Conservation (phyloP, 2,329 filamentous ascomycete genomes). For the Hypocrella siamensis region DNA sequence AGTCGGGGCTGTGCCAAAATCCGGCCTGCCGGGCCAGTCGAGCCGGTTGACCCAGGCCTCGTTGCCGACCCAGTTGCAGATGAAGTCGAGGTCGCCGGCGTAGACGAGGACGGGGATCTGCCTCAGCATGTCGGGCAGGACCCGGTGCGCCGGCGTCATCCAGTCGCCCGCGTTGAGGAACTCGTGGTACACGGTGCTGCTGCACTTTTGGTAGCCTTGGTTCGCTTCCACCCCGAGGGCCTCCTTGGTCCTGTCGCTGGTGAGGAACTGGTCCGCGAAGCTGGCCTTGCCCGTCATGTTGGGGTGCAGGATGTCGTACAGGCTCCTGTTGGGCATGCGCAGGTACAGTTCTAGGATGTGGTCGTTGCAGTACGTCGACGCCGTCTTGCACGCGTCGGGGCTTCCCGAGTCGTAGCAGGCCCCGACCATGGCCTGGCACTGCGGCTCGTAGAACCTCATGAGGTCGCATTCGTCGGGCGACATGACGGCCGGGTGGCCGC, state of each 20-base stretch:
- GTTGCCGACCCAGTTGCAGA: slow-evolving; percentile 98
- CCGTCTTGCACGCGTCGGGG: slow-evolving; percentile 79
- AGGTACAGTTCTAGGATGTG: slow-evolving; percentile 80
- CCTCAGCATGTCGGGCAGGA: slow-evolving; percentile 72
- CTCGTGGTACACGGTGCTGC: slow-evolving; percentile 94
- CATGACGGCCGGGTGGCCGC: slow-evolving; percentile 80
- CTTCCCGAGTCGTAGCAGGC: slow-evolving; percentile 84
- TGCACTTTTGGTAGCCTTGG: slow-evolving; percentile 73
- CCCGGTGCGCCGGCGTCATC: slow-evolving; percentile 92
- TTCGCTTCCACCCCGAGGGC: slow-evolving; percentile 79
- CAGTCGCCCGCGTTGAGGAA: slow-evolving; percentile 78
- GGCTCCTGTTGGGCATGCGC: slow-evolving; percentile 51
- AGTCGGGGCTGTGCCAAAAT: slow-evolving; percentile 55
- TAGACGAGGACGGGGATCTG: slow-evolving; percentile 92
- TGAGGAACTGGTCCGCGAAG: slow-evolving; percentile 80
- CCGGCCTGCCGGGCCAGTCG: slow-evolving; percentile 77
- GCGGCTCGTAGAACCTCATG: slow-evolving; percentile 83
- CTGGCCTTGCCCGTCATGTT: slow-evolving; percentile 79
- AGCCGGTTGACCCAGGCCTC: slow-evolving; percentile 85
- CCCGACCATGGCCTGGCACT: slow-evolving; percentile 76
- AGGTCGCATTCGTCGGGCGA: slow-evolving; percentile 58
- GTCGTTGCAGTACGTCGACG: slow-evolving; percentile 95
- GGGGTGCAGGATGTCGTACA: slow-evolving; percentile 82
- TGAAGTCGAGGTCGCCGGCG: slow-evolving; percentile 74
- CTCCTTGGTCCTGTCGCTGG: slow-evolving; percentile 65